Conservation (phyloP, 768 basidiomycete species). For the Imleria badia region DNA sequence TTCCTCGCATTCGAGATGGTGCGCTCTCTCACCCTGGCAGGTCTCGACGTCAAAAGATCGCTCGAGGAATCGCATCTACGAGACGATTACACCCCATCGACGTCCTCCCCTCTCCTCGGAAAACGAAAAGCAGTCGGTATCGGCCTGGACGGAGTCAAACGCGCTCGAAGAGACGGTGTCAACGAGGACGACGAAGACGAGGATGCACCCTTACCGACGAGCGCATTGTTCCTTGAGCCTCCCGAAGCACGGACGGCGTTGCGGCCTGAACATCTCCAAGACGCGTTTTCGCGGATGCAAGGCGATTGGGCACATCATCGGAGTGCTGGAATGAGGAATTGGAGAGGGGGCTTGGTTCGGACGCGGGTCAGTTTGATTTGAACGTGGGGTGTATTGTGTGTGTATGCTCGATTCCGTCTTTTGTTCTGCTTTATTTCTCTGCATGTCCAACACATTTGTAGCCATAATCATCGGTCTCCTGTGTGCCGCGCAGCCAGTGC, state of each 20-base stretch:
- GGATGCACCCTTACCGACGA: constrained; percentile 65
- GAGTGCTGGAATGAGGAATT: constrained; percentile 86
- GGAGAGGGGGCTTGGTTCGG: constrained; percentile 81
- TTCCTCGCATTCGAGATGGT: constrained; percentile 99
- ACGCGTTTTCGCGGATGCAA: constrained; percentile 90
- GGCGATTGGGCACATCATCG: constrained; percentile 78
- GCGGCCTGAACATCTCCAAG: constrained; percentile 83
- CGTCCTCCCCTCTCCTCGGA: constrained; percentile 57
- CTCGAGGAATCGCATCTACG: constrained; percentile 69
- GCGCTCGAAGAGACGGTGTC: constrained; percentile 45
- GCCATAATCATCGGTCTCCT: constrained; percentile 1
- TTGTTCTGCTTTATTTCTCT: background rate
- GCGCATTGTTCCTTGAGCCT: constrained; percentile 77
- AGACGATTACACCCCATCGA: constrained; percentile 53
- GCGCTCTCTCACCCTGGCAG: constrained; percentile 85
- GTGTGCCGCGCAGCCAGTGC: too few species aligned
- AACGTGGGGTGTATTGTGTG: background rate
- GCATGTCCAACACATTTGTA: constrained; percentile 2
- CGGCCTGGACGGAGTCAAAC: constrained; percentile 44
- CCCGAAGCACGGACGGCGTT: constrained; percentile 78
- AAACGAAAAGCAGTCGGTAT: constrained; percentile 63
- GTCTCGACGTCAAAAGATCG: constrained; percentile 78
- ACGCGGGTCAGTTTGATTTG: constrained; percentile 79
- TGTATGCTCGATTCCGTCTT: too few species aligned
- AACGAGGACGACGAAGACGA: constrained; percentile 60